A percentile compares a stretch with the other conserved stretches of the same genome.
These are phyloP conservation scores for Magnaporthiopsis poae DNA, from an alignment of 2,329 filamentous ascomycete species.

Conservation along the genomic window DNA sequence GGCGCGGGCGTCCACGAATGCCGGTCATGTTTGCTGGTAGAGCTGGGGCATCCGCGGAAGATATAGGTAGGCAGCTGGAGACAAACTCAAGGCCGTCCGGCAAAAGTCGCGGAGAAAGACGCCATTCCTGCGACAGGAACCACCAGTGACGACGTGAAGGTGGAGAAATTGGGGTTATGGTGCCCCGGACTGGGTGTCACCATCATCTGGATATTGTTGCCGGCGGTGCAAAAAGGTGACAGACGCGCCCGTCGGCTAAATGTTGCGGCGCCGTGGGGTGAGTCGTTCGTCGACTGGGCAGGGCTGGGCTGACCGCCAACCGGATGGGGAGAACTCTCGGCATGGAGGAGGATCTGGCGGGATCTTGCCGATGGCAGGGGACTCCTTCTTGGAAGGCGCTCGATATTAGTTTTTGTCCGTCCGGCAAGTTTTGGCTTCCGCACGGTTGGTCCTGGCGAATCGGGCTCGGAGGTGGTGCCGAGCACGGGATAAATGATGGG, in stretches of 20 bases:
- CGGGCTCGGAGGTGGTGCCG: not conserved
- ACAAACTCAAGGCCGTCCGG: not conserved
- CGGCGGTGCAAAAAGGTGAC: not conserved
- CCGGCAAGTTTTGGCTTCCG: not conserved
- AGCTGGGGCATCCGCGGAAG: too few relatives aligned
- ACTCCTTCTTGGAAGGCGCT: not conserved
- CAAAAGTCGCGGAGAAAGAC: not conserved
- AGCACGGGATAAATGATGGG: not conserved
- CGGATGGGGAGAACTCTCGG: not conserved
- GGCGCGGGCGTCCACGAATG: too few relatives aligned
- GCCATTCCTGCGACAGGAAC: not conserved
- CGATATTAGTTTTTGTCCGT: not conserved
- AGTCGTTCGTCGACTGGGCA: not conserved
- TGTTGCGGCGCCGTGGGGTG: not conserved
- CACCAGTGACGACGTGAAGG: not conserved
- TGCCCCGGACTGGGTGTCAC: not conserved
- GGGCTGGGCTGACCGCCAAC: not conserved
- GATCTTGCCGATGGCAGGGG: not conserved
- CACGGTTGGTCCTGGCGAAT: not conserved
- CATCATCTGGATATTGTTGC: not conserved
- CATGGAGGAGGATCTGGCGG: not conserved
- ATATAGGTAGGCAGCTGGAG: not conserved
- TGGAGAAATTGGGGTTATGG: not conserved
- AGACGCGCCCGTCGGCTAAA: not conserved
- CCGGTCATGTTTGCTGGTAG: accelerated